A percentile compares a stretch with the other conserved stretches of the same genome.
Evolutionary conservation across 257 asterid species (phyloP).

Genomic region (Fraxinus excelsior): DNA sequence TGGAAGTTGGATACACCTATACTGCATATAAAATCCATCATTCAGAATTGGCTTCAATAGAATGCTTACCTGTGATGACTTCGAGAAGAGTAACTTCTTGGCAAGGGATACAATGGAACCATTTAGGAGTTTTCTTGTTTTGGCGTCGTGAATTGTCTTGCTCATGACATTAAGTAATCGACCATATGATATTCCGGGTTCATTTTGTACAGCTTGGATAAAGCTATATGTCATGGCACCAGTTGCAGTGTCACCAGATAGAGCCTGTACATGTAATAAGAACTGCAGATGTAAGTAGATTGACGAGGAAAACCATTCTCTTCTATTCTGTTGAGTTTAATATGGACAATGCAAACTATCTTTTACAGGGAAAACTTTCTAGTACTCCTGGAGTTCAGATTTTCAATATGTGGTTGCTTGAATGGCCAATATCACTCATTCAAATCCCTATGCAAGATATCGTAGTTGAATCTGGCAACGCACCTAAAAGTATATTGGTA

Average conservation of each 20-base stretch:
- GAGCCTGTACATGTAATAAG: conserved; percentile 41
- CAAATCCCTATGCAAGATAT: background rate
- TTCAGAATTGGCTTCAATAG: conserved; percentile 8
- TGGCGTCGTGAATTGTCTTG: conserved; percentile 37
- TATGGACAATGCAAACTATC: background rate
- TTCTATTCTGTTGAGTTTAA: conserved; percentile 10
- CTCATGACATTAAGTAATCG: conserved; percentile 45
- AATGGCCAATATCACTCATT: background rate
- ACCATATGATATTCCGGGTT: conserved; percentile 56
- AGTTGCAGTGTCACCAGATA: conserved; percentile 49
- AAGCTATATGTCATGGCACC: conserved; percentile 73
- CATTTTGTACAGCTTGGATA: conserved; percentile 51
- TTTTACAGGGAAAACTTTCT: background rate
- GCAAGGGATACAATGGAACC: conserved; percentile 36
- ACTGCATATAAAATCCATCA: background rate
- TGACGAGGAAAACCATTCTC: conserved; percentile 5
- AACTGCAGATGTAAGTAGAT: background rate
- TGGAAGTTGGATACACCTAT: background rate
- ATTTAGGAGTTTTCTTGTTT: conserved; percentile 23
- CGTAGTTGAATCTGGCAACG: too few relatives aligned
- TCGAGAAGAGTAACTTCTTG: conserved; percentile 23
- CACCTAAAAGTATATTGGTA: too few relatives aligned
- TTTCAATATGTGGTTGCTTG: background rate
- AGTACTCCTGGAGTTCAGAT: background rate
- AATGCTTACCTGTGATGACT: conserved; percentile 32